Percentiles rank a stretch among this genome's conserved stretches.
These are phyloP conservation scores for Cyclotella sp. DNA, from an alignment of 108 stramenopile genomes.

Conservation along the genomic window DNA sequence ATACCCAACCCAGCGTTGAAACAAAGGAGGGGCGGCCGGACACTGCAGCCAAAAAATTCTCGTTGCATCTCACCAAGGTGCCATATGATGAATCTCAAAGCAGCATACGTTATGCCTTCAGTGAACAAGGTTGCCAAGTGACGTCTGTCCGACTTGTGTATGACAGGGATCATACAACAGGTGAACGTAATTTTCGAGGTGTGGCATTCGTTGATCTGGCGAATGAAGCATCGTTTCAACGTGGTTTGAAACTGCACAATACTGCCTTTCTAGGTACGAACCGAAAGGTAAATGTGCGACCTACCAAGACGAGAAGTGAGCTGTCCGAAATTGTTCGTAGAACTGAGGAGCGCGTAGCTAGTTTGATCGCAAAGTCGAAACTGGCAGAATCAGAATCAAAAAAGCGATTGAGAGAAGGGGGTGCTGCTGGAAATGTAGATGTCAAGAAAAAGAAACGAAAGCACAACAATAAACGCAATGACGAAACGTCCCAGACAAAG, in stretches of 20 bases:
- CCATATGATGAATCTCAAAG: slow-evolving; percentile 70
- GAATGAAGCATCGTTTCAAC: slow-evolving; percentile 65
- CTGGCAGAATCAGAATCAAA: slow-evolving; percentile 24
- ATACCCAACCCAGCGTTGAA: neutral
- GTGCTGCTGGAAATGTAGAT: neutral
- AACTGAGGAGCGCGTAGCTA: slow-evolving; percentile 71
- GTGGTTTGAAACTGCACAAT: slow-evolving; percentile 57
- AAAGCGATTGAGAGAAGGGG: slow-evolving; percentile 25
- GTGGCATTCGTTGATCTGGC: slow-evolving; percentile 83
- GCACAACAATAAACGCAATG: slow-evolving; percentile 6
- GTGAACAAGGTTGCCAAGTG: slow-evolving; percentile 64
- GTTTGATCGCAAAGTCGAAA: slow-evolving; percentile 59
- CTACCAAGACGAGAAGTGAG: slow-evolving; percentile 69
- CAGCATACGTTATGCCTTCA: slow-evolving; percentile 68
- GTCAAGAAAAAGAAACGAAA: slow-evolving; percentile 12
- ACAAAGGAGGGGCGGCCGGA: neutral
- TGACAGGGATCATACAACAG: slow-evolving; percentile 52
- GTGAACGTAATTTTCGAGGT: slow-evolving; percentile 73
- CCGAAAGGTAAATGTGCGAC: slow-evolving; percentile 76
- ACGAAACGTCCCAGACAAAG: neutral
- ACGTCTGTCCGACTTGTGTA: slow-evolving; percentile 81
- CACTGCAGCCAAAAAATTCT: slow-evolving; percentile 26
- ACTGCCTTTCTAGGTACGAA: slow-evolving; percentile 53
- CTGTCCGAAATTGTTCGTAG: slow-evolving; percentile 69
- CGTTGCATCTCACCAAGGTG: slow-evolving; percentile 80